Evolutionary conservation across 202 grass and related monocot species (phyloP).

Genomic region (Setaria viridis): DNA sequence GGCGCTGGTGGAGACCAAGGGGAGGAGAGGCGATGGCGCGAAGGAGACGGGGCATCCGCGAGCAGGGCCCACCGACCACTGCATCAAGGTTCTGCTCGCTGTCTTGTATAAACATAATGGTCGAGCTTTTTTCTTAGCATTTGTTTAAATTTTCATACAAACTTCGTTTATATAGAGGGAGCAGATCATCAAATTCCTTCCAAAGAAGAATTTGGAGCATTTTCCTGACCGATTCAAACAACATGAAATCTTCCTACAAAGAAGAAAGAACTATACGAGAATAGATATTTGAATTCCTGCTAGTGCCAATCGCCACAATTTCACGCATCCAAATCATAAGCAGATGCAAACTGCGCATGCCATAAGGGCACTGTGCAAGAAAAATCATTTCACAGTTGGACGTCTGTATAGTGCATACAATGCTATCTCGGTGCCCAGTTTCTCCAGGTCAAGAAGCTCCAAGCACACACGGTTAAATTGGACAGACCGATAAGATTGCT

Average conservation of each 20-base stretch:
- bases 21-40: background rate
- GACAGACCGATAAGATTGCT: background rate
- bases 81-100: background rate
- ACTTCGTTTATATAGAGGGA: background rate
- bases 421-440: background rate
- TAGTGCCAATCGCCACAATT: background rate
- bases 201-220: background rate
- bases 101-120: background rate
- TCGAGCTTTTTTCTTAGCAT: background rate
- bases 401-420: background rate
- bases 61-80: background rate
- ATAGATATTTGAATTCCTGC: background rate
- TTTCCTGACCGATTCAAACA: background rate
- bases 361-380: background rate
- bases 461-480: conserved; percentile 15
- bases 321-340: background rate
- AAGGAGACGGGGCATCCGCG: conserved; percentile 29
- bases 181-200: background rate
- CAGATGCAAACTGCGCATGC: background rate
- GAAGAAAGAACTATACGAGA: background rate
- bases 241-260: background rate
- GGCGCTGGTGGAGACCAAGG: background rate
- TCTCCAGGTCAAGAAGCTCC: conserved; percentile 2
- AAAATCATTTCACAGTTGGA: background rate
- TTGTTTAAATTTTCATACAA: background rate